Base-by-base conservation (phyloP, 2,329 filamentous ascomycete species). In the Diaporthe sp. region DNA sequence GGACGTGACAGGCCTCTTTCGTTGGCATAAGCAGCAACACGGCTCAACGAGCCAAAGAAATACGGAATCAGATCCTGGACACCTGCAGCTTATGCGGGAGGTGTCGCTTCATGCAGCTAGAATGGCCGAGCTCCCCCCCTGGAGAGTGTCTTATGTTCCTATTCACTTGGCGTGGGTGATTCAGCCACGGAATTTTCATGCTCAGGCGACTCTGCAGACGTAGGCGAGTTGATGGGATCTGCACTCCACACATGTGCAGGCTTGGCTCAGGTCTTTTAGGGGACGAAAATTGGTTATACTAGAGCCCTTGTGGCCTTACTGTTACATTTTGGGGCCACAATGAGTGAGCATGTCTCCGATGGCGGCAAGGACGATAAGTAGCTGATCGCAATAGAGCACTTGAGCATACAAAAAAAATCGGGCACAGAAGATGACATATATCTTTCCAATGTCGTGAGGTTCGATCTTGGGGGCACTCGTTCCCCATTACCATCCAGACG, bases 31-130 rank as follows among this genome's bases (percentile, higher is more conserved):
- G 40, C 40, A 33, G 60, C 40, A 66, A 66, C 40, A 66, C 22
- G 30, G 22, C 30, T 28, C 13, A 28, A 52, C 4, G 12, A 67
- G 17, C 30, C 64, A 38, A 28, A 10, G 22, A 52, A 28, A 67
- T 7, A 33, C 15, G 19, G 22, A 19, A 17, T n/a, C 30, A n/a
- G 22, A 28, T 25, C 22, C 64, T 15, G 22, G 13, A 52, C 25
- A 22, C 45, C 22, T 52, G 30, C 45, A 52, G 64, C 64, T 35
- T 22, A 66, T 47, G 60, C n/a, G 42, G 35, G 30, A 67, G 19
- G 9, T 30, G 13, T 38, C 33, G 33, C 45, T 68, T 28, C 64
- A 68, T 19, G 22, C 33, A 40, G 47, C 64, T 68, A 68, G 64
- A 13, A 54, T 28, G n/a, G 30, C 30, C 19, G 45, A 33, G 64